Percentiles rank a stretch among this genome's conserved stretches.
phyloP scores from a whole-genome alignment of 2,329 filamentous ascomycete genomes.

The Aplosporella prunicola region DNA sequence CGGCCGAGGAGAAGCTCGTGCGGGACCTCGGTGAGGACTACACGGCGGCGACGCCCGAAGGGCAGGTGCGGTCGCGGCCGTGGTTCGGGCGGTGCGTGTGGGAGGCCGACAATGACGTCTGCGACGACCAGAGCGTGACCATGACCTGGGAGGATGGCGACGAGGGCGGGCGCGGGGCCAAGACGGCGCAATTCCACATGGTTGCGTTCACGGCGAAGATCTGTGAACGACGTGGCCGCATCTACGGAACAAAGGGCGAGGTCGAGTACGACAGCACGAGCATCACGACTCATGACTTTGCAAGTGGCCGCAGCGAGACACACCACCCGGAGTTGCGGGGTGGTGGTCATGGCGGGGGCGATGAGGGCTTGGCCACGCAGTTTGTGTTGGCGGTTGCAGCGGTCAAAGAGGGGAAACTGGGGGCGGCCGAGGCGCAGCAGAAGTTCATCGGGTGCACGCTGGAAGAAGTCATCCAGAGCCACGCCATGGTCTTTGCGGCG shows the following conservation, averaged over 20 bases:
- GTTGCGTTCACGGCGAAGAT: constrained; percentile 79
- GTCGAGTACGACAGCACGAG: constrained; percentile 71
- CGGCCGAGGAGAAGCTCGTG: constrained; percentile 44
- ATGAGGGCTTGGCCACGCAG: constrained; percentile 68
- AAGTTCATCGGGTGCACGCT: constrained; percentile 71
- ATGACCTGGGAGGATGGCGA: constrained; percentile 73
- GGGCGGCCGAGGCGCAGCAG: constrained; percentile 61
- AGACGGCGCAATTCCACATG: constrained; percentile 90
- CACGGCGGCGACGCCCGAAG: constrained; percentile 42
- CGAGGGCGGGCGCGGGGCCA: constrained; percentile 48
- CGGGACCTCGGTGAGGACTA: constrained; percentile 46
- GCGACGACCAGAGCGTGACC: constrained; percentile 84
- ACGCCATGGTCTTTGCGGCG: constrained; percentile 88
- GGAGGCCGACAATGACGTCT: constrained; percentile 86
- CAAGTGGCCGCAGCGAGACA: constrained; percentile 44
- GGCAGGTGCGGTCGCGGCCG: constrained; percentile 40
- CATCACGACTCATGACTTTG: constrained; percentile 69
- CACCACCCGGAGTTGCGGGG: constrained; percentile 53
- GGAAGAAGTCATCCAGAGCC: constrained; percentile 80
- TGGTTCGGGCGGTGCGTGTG: constrained; percentile 96
- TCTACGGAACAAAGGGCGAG: constrained; percentile 82
- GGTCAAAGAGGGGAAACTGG: constrained; percentile 62
- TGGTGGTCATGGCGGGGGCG: constrained; percentile 66
- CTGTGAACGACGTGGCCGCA: constrained; percentile 72
- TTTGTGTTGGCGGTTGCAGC: constrained; percentile 75